phyloP scores from a whole-genome alignment of 2,329 filamentous ascomycete genomes.

The Graphilbum fragrans region DNA sequence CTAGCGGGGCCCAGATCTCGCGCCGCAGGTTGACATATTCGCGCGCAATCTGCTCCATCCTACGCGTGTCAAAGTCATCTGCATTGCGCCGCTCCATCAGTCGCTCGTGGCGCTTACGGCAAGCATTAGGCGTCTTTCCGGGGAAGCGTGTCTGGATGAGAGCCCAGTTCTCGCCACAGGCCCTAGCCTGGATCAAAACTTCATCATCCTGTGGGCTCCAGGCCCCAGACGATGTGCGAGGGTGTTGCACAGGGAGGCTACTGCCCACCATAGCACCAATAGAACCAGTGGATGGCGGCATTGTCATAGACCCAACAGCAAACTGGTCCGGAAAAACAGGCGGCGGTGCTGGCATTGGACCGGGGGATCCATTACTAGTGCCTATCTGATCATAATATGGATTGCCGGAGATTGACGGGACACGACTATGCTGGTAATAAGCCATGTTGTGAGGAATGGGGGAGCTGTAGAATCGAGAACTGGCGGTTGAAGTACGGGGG shows the following conservation, averaged over 20 bases:
- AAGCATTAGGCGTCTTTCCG: slow-evolving; percentile 68
- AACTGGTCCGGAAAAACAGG: slow-evolving; percentile 17
- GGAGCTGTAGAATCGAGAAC: slow-evolving; percentile 13
- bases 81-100: slow-evolving; percentile 64
- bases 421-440: slow-evolving; percentile 18
- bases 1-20: slow-evolving; percentile 71
- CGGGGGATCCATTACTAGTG: slow-evolving; percentile 9
- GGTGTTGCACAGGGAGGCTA: slow-evolving; percentile 24
- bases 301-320: slow-evolving; percentile 14
- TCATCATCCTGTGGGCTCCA: slow-evolving; percentile 70
- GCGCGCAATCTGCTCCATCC: slow-evolving; percentile 61
- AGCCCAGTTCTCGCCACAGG: slow-evolving; percentile 70
- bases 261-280: background rate
- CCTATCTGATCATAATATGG: slow-evolving; percentile 19
- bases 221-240: slow-evolving; percentile 46
- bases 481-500: slow-evolving; percentile 15
- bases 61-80: slow-evolving; percentile 67
- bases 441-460: slow-evolving; percentile 17
- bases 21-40: slow-evolving; percentile 71
- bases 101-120: slow-evolving; percentile 78
- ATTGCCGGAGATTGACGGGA: slow-evolving; percentile 8
- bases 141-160: slow-evolving; percentile 70
- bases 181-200: slow-evolving; percentile 57
- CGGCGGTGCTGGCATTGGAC: background rate
- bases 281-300: background rate